Conservation (phyloP, 208 protist genomes). For the Trypanosoma conorhini region DNA sequence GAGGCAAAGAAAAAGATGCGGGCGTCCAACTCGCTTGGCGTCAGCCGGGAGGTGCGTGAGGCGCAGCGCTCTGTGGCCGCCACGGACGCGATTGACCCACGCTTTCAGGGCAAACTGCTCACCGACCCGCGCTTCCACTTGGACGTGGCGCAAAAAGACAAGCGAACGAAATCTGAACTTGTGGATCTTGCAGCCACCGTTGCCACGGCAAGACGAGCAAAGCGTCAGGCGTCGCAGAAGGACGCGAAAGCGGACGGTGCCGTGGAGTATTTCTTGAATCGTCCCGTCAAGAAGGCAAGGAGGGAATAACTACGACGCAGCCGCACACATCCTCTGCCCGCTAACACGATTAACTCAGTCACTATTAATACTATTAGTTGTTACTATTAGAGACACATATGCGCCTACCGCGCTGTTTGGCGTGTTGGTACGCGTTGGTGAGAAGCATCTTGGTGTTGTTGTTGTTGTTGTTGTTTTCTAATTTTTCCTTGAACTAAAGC, state of each 20-base stretch:
- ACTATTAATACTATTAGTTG: constrained; percentile 3
- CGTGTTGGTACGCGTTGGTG: too few species aligned
- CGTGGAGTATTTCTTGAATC: constrained; percentile 77
- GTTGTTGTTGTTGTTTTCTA: not conserved
- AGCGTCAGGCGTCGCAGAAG: constrained; percentile 32
- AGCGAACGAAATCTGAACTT: constrained; percentile 60
- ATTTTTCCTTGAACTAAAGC: not conserved
- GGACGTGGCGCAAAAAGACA: constrained; percentile 74
- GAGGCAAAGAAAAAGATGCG: constrained; percentile 69
- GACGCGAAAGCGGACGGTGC: constrained; percentile 33
- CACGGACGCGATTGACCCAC: constrained; percentile 61
- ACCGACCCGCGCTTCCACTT: constrained; percentile 86
- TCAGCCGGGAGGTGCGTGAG: constrained; percentile 45
- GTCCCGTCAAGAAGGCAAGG: constrained; percentile 29
- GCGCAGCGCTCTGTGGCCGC: constrained; percentile 45
- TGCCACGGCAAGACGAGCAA: constrained; percentile 51
- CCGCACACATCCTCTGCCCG: not conserved
- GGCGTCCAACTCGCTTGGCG: constrained; percentile 58
- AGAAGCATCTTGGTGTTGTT: not conserved
- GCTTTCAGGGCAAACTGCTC: constrained; percentile 85
- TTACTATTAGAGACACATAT: not conserved
- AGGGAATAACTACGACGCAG: constrained; percentile 1
- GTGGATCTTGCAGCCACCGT: constrained; percentile 71
- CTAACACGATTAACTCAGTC: constrained; percentile 3
- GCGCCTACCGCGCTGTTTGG: not conserved